Evolutionary conservation across 805 yeast genomes (phyloP).

Genomic region (Soucietia sequanensis): DNA sequence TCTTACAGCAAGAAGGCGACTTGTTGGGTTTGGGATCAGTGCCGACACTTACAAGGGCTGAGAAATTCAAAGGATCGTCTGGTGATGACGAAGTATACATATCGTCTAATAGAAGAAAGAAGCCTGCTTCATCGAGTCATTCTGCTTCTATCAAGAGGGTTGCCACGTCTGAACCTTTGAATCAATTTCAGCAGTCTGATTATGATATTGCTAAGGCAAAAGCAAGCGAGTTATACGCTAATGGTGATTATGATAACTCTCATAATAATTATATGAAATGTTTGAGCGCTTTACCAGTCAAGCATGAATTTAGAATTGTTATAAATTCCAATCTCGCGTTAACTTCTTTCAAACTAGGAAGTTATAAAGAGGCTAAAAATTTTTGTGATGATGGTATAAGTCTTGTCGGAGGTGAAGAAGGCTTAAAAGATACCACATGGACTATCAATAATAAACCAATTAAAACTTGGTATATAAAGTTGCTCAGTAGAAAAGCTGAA

Average conservation of each 20-base stretch:
- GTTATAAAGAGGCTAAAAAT: conserved; percentile 51
- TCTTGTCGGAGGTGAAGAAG: conserved; percentile 27
- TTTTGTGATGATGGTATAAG: conserved; percentile 49
- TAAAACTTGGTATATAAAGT: conserved; percentile 71
- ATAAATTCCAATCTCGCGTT: conserved; percentile 72
- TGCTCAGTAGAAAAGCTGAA: conserved; percentile 73
- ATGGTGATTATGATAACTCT: conserved; percentile 82
- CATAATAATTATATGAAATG: conserved; percentile 55
- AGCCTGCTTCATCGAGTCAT: conserved; percentile 7
- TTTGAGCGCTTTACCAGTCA: conserved; percentile 50
- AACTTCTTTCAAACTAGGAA: conserved; percentile 66
- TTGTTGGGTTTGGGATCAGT: conserved; percentile 22
- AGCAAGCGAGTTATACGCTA: conserved; percentile 64
- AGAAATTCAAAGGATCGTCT: conserved; percentile 21
- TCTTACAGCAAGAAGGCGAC: conserved; percentile 24
- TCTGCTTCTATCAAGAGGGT: too few relatives aligned
- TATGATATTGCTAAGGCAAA: conserved; percentile 48
- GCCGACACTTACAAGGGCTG: conserved; percentile 15
- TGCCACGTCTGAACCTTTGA: conserved; percentile 19
- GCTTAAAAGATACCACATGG: conserved; percentile 21
- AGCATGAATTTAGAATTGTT: conserved; percentile 65
- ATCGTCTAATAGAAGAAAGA: conserved; percentile 24
- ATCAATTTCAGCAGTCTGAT: conserved; percentile 40
- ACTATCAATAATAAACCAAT: conserved; percentile 50
- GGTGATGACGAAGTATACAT: conserved; percentile 17